Base-by-base conservation (phyloP, 257 asterid genomes). In the Cruciata laevipes region DNA sequence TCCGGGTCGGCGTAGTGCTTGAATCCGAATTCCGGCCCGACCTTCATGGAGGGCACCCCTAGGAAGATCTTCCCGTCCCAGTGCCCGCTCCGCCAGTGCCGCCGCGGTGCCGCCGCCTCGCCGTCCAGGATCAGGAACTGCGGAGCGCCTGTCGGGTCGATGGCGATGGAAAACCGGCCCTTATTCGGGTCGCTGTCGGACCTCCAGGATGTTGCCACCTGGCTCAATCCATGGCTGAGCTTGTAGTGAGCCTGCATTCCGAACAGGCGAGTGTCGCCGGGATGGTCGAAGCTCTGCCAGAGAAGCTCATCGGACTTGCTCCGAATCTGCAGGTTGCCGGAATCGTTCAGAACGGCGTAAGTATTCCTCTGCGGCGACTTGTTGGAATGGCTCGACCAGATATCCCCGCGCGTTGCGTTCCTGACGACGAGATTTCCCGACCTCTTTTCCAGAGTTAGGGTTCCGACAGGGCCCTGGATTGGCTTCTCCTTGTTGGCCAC, bases 41-140 rank as follows among this genome's bases (percentile, higher is more conserved):
- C 52, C 59, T 68, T 77, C 74, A 81, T 71, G 0, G 73, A 73
- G 0, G 80, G 86, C 7, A 91, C 68, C 0, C 98, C 98, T 0
- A 33, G 69, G 63, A 91, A 91, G 1, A 68, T 38, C 25, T 73
- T 21, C 2, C 94, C 89, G 61, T 79, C 77, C 83, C 84, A 91
- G 33, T 85, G 78, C 21, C 96, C 98, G 32, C 90, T 91, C 74
- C 96, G 84, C 98, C 96, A 91, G 32, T 66, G 78, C 30, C 95
- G n/a, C n/a, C n/a, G n/a, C n/a, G n/a, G n/a, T n/a, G n/a, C n/a
- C n/a, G n/a, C 78, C 14, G 76, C 69, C 7, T 0, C 20, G 32
- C 94, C 95, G 25, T 87, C 87, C 95, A 91, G 85, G 51, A 91
- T 80, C 77, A 91, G 82, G 9, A 87, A 76, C 81, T 91, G 98